Evolutionary conservation across 116 monocot species (phyloP).

Genomic region (Thalassia testudinum): DNA sequence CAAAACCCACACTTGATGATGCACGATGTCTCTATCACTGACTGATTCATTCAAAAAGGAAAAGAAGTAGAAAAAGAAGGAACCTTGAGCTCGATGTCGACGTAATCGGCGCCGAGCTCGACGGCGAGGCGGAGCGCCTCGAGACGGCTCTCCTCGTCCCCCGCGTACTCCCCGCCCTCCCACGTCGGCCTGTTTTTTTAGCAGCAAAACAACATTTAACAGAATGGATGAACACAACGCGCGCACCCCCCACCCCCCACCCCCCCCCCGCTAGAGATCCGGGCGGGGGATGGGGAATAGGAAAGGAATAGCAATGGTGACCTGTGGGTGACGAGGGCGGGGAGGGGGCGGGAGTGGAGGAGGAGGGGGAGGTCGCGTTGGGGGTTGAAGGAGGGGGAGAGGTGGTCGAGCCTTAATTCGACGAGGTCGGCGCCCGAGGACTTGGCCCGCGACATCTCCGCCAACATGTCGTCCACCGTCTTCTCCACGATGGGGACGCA

Average conservation of each 20-base stretch:
- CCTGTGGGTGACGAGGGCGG: conserved; percentile 56
- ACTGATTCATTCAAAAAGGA: no score
- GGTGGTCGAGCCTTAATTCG: conserved; percentile 73
- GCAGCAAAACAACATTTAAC: neutral
- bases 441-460: conserved; percentile 47
- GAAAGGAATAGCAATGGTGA: conserved; percentile 19
- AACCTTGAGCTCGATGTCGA: conserved; percentile 93
- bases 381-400: conserved; percentile 34
- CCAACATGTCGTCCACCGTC: conserved; percentile 47
- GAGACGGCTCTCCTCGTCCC: conserved; percentile 49
- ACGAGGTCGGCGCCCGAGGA: conserved; percentile 62
- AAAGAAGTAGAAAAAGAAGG: no score
- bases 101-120: conserved; percentile 84
- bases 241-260: neutral
- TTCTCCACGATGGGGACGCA: conserved; percentile 23
- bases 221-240: neutral
- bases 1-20: no score
- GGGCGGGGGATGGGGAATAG: neutral
- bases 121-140: conserved; percentile 69
- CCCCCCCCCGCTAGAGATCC: no score
- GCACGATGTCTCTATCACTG: no score
- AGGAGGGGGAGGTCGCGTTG: conserved; percentile 32
- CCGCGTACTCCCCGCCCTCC: conserved; percentile 96
- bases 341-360: conserved; percentile 39
- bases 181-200: conserved; percentile 33